Evolutionary conservation across 192 early-diverging fungal genomes (phyloP).

Genomic region (Chytriomyces sp.): DNA sequence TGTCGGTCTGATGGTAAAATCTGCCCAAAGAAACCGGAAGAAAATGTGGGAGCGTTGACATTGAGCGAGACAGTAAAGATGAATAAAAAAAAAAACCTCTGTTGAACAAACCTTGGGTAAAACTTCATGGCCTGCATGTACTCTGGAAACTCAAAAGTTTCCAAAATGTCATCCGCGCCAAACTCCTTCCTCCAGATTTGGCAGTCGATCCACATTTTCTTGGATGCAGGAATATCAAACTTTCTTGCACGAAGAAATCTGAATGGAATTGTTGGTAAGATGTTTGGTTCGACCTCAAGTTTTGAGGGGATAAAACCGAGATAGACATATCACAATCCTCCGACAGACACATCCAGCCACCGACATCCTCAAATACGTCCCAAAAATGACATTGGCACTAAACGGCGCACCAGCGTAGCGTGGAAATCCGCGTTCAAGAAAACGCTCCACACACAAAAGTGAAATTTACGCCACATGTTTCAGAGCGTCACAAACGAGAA

Average conservation of each 20-base stretch:
- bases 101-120: constrained; percentile 53
- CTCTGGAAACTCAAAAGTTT: constrained; percentile 68
- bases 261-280: neutral
- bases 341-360: too few relatives aligned
- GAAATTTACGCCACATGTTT: too few relatives aligned
- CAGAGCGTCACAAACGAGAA: too few relatives aligned
- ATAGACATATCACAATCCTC: too few relatives aligned
- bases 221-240: constrained; percentile 66
- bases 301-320: too few relatives aligned
- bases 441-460: too few relatives aligned
- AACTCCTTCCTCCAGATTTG: constrained; percentile 70
- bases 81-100: neutral
- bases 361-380: too few relatives aligned
- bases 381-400: neutral
- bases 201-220: constrained; percentile 77
- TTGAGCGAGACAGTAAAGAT: too few relatives aligned
- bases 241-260: constrained; percentile 74
- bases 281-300: neutral
- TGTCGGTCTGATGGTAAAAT: constrained; percentile 92
- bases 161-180: constrained; percentile 58
- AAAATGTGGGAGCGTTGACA: too few relatives aligned
- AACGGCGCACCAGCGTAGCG: too few relatives aligned
- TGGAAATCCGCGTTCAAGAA: too few relatives aligned
- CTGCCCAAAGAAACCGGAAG: constrained; percentile 31
- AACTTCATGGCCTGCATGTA: constrained; percentile 64